Evolutionary conservation across 1,284 basidiomycete genomes (phyloP).

Genomic region (Puccinia horiana): DNA sequence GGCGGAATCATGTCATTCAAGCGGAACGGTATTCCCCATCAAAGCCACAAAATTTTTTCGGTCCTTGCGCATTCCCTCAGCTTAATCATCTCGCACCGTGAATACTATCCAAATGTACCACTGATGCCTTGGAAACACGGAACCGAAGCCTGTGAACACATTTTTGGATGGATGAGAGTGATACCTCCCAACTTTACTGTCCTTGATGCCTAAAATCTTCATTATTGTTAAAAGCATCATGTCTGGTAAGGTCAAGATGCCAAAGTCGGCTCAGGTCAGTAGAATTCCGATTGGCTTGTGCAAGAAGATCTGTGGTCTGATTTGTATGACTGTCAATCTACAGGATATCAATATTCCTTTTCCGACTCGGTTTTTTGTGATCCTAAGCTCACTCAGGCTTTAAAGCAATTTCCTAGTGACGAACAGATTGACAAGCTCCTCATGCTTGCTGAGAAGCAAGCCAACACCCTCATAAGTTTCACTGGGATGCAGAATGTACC

Average conservation of each 20-base stretch:
- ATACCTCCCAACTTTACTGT: slow-evolving; percentile 18
- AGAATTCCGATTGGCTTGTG: not conserved
- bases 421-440: not conserved
- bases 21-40: not conserved
- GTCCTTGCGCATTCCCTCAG: not conserved
- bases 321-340: not conserved
- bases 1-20: not conserved
- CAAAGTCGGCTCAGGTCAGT: not conserved
- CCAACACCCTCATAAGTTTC: not conserved
- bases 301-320: not conserved
- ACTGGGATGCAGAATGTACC: slow-evolving; percentile 15
- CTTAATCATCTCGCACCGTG: not conserved
- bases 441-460: not conserved
- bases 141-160: not conserved
- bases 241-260: not conserved
- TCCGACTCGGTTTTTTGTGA: not conserved
- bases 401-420: not conserved
- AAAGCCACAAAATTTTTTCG: not conserved
- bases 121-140: not conserved
- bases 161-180: slow-evolving; percentile 31
- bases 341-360: slow-evolving; percentile 22
- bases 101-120: not conserved
- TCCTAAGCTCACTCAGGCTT: not conserved
- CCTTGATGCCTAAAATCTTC: slow-evolving; percentile 1
- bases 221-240: not conserved